Evolutionary conservation across 257 asterid genomes (phyloP), one percentile per base, ranked within the genome.

Genomic region (Nicotiana attenuata): DNA sequence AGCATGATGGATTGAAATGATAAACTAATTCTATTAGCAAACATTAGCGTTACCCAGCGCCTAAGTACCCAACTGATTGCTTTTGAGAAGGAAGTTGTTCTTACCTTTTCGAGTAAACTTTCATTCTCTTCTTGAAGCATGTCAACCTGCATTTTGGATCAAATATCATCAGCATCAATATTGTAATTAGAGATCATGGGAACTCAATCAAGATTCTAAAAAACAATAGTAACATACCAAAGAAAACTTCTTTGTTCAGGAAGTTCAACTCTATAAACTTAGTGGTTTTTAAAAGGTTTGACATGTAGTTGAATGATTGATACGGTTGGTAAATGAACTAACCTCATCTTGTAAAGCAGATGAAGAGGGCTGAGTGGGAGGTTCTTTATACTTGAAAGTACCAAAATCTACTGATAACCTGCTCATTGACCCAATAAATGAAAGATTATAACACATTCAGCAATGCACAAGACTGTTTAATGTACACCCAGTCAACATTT

Each of bases 81-180:
- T 7, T 80, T 77, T 52, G 76, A 79, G 82, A 85, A 77, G 81
- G 41, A 80, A 71, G 45, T 41, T 81, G 81, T 71, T 65, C 85
- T 84, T 78, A 96, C 99, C 99, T 96, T 96, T 80, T 92, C 97
- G 59, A 92, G 81, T 87, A 96, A 87, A 86, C 89, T 90, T 80
- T 94, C 99, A 81, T 96, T 96, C 89, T 96, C 97, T 91, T 94
- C 99, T 83, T 96, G 99, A 86, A 96, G 99, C 97, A 94, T 92
- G 87, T 96, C 99, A 84, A 96, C 92, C 99, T 96, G 96, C 89
- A 91, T 65, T 77, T 81, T 41, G 63, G 83, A 79, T 55, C 55
- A 83, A 22, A 83, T 3, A 47, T 31, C 78, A 64, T 86, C 66
- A 87, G 81, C 65, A 65, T 31, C 81, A 76, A 67, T 60, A 82